A percentile compares a stretch with the other conserved stretches of the same genome.
Evolutionary conservation across 148 eudicot genomes (phyloP).

Genomic region (Camellia japonica): DNA sequence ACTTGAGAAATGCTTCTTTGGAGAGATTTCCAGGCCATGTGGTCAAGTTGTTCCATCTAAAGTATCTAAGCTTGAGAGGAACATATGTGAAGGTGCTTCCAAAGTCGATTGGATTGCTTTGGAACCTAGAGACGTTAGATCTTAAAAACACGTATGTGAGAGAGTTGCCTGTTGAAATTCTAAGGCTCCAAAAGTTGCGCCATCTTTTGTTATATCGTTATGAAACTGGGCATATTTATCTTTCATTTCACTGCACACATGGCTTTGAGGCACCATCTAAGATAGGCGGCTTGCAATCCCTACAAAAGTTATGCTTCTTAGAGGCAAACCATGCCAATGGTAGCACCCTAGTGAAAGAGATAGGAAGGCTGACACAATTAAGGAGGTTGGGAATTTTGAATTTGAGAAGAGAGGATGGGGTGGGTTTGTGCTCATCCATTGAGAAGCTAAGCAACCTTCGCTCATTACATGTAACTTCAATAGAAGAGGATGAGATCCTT

Average conservation of each 20-base stretch:
- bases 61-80: constrained; percentile 3
- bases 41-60: constrained; percentile 6
- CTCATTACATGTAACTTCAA: neutral
- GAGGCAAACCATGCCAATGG: neutral
- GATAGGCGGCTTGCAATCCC: neutral
- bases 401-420: neutral
- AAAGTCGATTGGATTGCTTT: neutral
- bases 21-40: constrained; percentile 4
- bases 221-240: too few species aligned
- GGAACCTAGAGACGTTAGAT: constrained; percentile 14
- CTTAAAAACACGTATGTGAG: neutral
- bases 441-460: neutral
- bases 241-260: neutral
- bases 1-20: neutral
- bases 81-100: constrained; percentile 12
- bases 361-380: neutral
- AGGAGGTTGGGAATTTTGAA: neutral
- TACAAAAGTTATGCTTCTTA: constrained; percentile 9
- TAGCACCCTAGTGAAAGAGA: neutral
- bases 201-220: neutral
- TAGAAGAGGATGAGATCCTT: neutral
- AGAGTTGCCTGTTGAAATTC: constrained; percentile 16
- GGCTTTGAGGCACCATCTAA: constrained; percentile 4
- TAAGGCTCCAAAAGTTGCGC: constrained; percentile 1
- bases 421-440: neutral